Evolutionary conservation across 257 asterid species (phyloP).

Genomic region (Lavandula angustifolia): DNA sequence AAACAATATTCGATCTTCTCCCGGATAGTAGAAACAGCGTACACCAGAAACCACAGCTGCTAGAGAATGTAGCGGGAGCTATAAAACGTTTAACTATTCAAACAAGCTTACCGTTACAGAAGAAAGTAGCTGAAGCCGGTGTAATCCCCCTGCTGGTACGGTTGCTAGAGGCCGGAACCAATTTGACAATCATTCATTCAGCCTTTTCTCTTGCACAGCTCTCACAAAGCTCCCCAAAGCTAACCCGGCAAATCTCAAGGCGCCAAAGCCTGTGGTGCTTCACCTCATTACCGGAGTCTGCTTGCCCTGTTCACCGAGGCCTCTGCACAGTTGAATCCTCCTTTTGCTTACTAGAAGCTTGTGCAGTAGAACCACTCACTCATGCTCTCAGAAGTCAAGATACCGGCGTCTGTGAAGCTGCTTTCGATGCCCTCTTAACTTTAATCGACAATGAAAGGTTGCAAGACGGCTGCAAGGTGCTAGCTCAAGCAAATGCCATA

Average conservation of each 20-base stretch:
- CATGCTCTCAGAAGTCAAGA: constrained; percentile 51
- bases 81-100: constrained; percentile 50
- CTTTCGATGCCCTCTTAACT: constrained; percentile 66
- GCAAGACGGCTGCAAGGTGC: constrained; percentile 59
- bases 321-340: constrained; percentile 50
- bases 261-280: constrained; percentile 57
- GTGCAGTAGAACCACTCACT: constrained; percentile 50
- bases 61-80: constrained; percentile 60
- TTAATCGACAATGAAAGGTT: constrained; percentile 46
- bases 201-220: constrained; percentile 57
- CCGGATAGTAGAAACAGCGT: constrained; percentile 27
- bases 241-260: constrained; percentile 46
- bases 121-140: constrained; percentile 57
- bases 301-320: constrained; percentile 60
- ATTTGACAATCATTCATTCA: constrained; percentile 41
- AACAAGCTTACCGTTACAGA: constrained; percentile 42
- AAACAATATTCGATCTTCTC: constrained; percentile 36
- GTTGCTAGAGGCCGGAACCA: constrained; percentile 51
- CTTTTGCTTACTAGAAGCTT: constrained; percentile 58
- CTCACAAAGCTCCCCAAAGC: constrained; percentile 46
- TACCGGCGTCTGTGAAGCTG: constrained; percentile 54
- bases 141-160: constrained; percentile 45
- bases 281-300: constrained; percentile 43
- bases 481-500: constrained; percentile 53
- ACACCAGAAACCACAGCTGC: constrained; percentile 34